Conservation (phyloP, 495 filamentous ascomycete genomes). For the Patellaria atrata region DNA sequence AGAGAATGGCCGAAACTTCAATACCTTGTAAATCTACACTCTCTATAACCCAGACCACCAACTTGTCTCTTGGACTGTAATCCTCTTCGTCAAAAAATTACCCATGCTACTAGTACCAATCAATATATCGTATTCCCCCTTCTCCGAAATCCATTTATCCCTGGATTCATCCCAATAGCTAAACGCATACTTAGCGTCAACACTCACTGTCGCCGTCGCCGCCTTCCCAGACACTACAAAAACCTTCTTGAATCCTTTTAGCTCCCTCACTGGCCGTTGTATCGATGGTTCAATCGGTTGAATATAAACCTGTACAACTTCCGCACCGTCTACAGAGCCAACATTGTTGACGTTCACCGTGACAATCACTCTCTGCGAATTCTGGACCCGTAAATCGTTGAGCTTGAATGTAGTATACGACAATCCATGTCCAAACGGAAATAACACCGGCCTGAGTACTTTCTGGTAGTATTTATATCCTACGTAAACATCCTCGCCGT, state of each 20-base stretch:
- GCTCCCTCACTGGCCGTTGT: slow-evolving; percentile 41
- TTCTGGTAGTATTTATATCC: slow-evolving; percentile 74
- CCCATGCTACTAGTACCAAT: slow-evolving; percentile 42
- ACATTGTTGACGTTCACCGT: slow-evolving; percentile 41
- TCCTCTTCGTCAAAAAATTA: too few species aligned
- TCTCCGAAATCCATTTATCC: slow-evolving; percentile 58
- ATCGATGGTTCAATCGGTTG: slow-evolving; percentile 40
- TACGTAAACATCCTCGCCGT: slow-evolving; percentile 67
- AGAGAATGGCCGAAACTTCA: too few species aligned
- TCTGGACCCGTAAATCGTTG: slow-evolving; percentile 30
- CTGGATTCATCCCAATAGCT: slow-evolving; percentile 66
- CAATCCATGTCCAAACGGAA: slow-evolving; percentile 72
- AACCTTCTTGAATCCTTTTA: slow-evolving; percentile 56
- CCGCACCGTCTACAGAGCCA: slow-evolving; percentile 38
- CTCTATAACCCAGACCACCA: too few species aligned
- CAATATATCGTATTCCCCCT: slow-evolving; percentile 52
- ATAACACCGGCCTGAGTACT: slow-evolving; percentile 44
- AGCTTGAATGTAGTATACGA: slow-evolving; percentile 46
- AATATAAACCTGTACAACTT: slow-evolving; percentile 56
- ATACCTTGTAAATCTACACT: too few species aligned
- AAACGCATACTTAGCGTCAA: slow-evolving; percentile 47
- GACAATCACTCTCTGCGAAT: slow-evolving; percentile 32
- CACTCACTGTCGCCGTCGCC: slow-evolving; percentile 37
- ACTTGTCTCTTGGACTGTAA: too few species aligned
- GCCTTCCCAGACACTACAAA: slow-evolving; percentile 38